A percentile compares a stretch with the other conserved stretches of the same genome.
Evolutionary conservation across 2,329 filamentous ascomycete species (phyloP).

Genomic region (Escovopsis sp.): DNA sequence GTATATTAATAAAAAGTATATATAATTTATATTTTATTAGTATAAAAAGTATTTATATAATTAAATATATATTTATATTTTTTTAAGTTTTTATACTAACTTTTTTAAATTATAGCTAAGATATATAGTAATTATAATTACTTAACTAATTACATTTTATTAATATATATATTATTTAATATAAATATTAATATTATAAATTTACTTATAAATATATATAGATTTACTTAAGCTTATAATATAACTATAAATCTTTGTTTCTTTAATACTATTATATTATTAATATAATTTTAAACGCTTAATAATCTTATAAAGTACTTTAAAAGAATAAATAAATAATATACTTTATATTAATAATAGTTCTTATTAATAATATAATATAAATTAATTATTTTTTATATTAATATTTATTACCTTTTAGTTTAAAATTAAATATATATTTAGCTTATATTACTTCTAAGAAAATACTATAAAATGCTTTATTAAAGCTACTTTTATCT

Average conservation of each 20-base stretch:
- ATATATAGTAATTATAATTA: neutral
- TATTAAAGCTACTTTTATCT: no score
- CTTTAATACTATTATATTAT: neutral
- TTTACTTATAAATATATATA: conserved; percentile 2
- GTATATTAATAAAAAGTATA: neutral
- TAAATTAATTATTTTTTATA: neutral
- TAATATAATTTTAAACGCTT: conserved; percentile 1
- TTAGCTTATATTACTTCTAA: no score
- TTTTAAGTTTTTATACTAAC: conserved; percentile 1
- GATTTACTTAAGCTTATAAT: neutral
- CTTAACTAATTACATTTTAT: neutral
- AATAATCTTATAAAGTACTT: neutral
- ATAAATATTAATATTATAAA: neutral
- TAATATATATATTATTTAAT: neutral
- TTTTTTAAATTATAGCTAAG: no score
- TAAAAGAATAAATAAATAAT: neutral
- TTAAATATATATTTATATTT: neutral
- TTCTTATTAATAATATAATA: neutral
- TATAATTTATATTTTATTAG: neutral
- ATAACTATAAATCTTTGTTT: no score
- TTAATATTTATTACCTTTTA: neutral
- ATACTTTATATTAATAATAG: neutral
- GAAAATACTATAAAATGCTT: no score
- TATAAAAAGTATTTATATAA: no score
- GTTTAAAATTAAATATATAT: neutral